Percentiles rank a stretch among this genome's conserved stretches.
Conservation (phyloP, 1,139 yeast genomes). For the Candida neerlandica region DNA sequence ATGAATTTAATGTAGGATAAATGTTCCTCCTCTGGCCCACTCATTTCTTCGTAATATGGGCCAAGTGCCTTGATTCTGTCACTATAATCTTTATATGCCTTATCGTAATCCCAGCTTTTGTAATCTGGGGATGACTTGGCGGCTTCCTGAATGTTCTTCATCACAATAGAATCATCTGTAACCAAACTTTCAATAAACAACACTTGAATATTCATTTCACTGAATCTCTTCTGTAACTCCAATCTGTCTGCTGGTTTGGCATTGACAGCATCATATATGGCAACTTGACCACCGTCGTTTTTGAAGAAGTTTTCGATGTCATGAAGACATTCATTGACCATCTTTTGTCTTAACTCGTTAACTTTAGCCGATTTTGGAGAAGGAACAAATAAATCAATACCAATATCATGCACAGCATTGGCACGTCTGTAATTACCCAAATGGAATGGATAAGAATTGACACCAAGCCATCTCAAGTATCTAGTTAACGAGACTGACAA, state of each 20-base stretch:
- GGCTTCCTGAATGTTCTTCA: conserved; percentile 74
- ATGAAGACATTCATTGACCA: conserved; percentile 63
- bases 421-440: conserved; percentile 88
- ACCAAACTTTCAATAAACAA: conserved; percentile 87
- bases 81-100: conserved; percentile 63
- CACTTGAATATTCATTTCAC: conserved; percentile 65
- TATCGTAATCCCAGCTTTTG: conserved; percentile 64
- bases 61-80: conserved; percentile 54
- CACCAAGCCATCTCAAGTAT: conserved; percentile 93
- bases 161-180: conserved; percentile 69
- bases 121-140: conserved; percentile 92
- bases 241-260: conserved; percentile 72
- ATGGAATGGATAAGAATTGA: conserved; percentile 88
- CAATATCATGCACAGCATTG: conserved; percentile 52
- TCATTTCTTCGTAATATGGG: conserved; percentile 56
- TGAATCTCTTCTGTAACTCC: conserved; percentile 56
- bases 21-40: conserved; percentile 45
- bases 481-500: conserved; percentile 89
- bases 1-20: conserved; percentile 79
- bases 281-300: conserved; percentile 84
- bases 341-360: conserved; percentile 54
- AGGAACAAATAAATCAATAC: conserved; percentile 72
- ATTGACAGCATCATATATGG: conserved; percentile 94
- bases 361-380: conserved; percentile 58
- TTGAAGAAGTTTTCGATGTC: conserved; percentile 76